Base-by-base conservation (phyloP, 1,284 basidiomycete genomes). In the Grifola frondosa region DNA sequence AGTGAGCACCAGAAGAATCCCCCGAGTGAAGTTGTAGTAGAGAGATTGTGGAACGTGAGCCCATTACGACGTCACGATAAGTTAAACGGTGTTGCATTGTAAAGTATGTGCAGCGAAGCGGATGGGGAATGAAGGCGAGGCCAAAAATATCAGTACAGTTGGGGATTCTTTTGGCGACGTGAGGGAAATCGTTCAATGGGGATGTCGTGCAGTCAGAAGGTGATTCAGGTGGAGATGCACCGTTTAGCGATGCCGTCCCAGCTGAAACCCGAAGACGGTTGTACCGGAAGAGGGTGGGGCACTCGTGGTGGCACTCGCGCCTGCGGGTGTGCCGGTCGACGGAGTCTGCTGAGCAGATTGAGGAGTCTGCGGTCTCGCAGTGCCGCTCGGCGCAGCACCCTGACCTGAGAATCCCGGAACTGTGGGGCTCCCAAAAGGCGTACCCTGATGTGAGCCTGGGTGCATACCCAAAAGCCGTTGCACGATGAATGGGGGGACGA, bases 391-490 rank as follows among this genome's bases (percentile, higher is more conserved):
- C 9, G 31, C 50, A 37, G 30, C 21, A 42, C 36, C 30, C 37
- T 24, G 11, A 37, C 40, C n/a, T 30, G 30, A 40, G 38, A 62
- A 53, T 20, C 46, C 48, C 5, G 53, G 48, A 24, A 43, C 35
- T 8, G 50, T 53, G 6, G 61, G 57, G 22, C 55, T 59, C 1
- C 40, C 38, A 28, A 42, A 56, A 11, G 60, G 59, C 23, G 58
- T 53, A 13, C 40, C 46, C 12, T 57, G 50, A 3, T 31, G 41
- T 12, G 52, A 33, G 13, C 46, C 48, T 6, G 58, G 37, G 1
- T 51, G 37, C 31, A 57, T 44, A 6, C 73, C 74, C 20, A 75
- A 60, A 15, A 74, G 65, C 46, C 67, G 68, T 54, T 68, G 65
- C 48, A 67, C 62, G 51, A 68, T 67, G 49, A 62, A 62, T 22